Conservation (phyloP, 352 stramenopile genomes). For the Phytophthora pseudosyringae region DNA sequence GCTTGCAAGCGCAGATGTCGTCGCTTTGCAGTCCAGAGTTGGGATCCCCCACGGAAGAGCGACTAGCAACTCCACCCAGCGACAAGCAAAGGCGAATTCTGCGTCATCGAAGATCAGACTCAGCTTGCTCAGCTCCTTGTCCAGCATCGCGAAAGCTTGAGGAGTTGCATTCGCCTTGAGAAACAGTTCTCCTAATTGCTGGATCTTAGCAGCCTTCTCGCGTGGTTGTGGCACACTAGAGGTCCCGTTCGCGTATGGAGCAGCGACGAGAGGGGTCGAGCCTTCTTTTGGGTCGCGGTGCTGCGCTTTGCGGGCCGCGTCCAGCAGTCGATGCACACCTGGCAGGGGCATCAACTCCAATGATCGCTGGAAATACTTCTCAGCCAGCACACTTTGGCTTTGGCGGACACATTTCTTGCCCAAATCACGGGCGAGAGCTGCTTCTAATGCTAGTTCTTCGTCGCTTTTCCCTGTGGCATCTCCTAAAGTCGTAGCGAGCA, state of each 20-base stretch:
- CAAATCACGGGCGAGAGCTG: slow-evolving; percentile 64
- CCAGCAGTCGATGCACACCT: slow-evolving; percentile 53
- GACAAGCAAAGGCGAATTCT: slow-evolving; percentile 43
- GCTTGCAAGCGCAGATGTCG: slow-evolving; percentile 26
- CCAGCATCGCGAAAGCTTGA: slow-evolving; percentile 39
- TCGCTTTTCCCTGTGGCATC: slow-evolving; percentile 21
- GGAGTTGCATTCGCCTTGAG: slow-evolving; percentile 24
- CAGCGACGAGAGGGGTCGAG: neutral
- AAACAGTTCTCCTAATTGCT: slow-evolving; percentile 35
- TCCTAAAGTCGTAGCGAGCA: slow-evolving; percentile 8
- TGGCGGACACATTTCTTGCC: slow-evolving; percentile 64
- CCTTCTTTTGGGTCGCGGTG: neutral
- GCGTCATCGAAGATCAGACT: slow-evolving; percentile 31
- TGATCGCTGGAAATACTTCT: slow-evolving; percentile 70
- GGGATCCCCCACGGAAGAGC: slow-evolving; percentile 54
- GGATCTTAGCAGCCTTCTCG: slow-evolving; percentile 18
- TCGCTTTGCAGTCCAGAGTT: slow-evolving; percentile 30
- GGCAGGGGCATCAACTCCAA: slow-evolving; percentile 61
- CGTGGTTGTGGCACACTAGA: neutral
- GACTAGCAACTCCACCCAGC: slow-evolving; percentile 72
- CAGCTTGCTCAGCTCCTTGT: slow-evolving; percentile 60
- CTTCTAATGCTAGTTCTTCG: slow-evolving; percentile 59
- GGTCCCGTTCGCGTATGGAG: neutral
- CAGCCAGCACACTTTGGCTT: slow-evolving; percentile 47
- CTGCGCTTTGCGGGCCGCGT: slow-evolving; percentile 32